phyloP scores from a whole-genome alignment of 345 rosid species.

The thale cress (Arabidopsis thaliana) region DNA sequence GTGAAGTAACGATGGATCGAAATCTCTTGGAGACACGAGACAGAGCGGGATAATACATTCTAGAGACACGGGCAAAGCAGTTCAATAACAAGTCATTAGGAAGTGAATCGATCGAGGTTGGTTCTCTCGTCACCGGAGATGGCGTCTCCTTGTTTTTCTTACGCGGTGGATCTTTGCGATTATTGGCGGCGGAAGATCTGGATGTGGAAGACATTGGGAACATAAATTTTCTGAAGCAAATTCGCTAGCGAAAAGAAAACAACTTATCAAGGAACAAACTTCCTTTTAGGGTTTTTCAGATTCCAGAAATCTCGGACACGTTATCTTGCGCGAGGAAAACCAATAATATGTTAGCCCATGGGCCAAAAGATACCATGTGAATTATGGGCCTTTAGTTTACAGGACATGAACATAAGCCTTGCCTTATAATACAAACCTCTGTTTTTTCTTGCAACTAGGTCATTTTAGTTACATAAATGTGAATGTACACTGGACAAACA shows the following conservation, averaged over 20 bases:
- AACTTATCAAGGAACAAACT: no score
- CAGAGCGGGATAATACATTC: conserved; percentile 59
- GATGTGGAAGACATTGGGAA: conserved; percentile 2
- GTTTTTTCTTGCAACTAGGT: no score
- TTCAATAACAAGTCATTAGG: conserved; percentile 64
- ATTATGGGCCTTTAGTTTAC: no score
- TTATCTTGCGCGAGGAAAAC: no score
- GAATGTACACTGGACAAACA: no score
- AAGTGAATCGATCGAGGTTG: conserved; percentile 32
- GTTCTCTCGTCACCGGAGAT: neutral
- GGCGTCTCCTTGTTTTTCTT: neutral
- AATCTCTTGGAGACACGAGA: conserved; percentile 58
- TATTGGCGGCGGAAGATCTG: neutral
- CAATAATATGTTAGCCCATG: neutral
- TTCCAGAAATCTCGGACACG: no score
- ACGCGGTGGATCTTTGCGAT: neutral
- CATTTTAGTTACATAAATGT: no score
- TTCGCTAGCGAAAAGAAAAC: no score
- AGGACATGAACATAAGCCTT: no score
- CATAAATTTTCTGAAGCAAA: neutral
- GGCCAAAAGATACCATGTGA: neutral
- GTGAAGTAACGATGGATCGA: conserved; percentile 54
- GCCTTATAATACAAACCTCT: no score
- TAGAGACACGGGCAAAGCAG: conserved; percentile 64
- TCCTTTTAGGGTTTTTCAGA: no score